These are phyloP conservation scores for Erythrophleum fordii DNA, from an alignment of 306 rosid genomes.

Conservation along the genomic window DNA sequence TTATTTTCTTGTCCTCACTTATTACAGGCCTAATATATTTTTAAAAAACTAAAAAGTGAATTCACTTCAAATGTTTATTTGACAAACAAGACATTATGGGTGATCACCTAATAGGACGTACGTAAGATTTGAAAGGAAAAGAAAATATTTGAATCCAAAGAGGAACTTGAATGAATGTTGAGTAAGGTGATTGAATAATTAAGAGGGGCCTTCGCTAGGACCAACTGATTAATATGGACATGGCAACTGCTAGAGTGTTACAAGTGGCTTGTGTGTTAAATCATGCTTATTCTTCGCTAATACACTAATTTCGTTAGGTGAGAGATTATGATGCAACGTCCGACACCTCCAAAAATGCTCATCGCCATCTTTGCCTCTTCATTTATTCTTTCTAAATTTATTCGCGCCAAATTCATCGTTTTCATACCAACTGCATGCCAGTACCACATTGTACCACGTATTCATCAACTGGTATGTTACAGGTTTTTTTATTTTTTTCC, in stretches of 20 bases:
- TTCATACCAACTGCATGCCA: not conserved
- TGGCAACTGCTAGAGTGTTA: slow-evolving; percentile 41
- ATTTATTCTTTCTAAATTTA: slow-evolving; percentile 35
- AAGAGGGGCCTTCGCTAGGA: slow-evolving; percentile 33
- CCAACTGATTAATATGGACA: slow-evolving; percentile 42
- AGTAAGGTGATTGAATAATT: not conserved
- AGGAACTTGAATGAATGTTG: not conserved
- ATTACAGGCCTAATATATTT: no score
- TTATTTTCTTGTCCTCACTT: no score
- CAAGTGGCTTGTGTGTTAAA: slow-evolving; percentile 37
- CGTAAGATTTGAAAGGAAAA: not conserved
- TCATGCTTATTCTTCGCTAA: slow-evolving; percentile 36
- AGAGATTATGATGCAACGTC: slow-evolving; percentile 42
- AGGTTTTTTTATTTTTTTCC: not conserved
- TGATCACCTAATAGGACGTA: no score
- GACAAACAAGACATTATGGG: no score
- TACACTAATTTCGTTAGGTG: slow-evolving; percentile 36
- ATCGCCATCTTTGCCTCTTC: slow-evolving; percentile 17
- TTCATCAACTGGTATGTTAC: not conserved
- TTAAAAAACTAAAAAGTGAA: no score
- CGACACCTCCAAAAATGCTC: slow-evolving; percentile 37
- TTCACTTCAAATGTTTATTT: no score
- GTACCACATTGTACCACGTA: not conserved
- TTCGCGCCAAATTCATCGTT: slow-evolving; percentile 2
- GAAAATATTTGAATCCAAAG: not conserved